Evolutionary conservation across 140 eudicot genomes (phyloP).

Genomic region (Oenanthe javanica): DNA sequence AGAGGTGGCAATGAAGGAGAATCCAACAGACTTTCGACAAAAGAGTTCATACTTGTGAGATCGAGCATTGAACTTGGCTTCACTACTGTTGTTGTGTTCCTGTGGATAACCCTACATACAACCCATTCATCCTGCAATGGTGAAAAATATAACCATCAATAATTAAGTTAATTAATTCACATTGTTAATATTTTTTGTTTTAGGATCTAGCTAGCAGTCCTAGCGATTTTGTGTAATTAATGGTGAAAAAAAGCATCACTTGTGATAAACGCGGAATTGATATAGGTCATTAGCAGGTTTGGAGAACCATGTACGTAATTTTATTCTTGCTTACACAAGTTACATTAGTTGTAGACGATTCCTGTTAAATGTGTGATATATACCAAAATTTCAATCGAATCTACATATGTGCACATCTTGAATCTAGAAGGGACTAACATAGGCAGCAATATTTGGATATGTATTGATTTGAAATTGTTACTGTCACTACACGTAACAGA

Average conservation of each 20-base stretch:
- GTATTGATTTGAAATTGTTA: neutral
- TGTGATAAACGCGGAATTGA: neutral
- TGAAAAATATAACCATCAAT: neutral
- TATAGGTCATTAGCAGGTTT: too few species aligned
- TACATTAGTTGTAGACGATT: neutral
- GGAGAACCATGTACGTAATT: too few species aligned
- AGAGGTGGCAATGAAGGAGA: slow-evolving; percentile 51
- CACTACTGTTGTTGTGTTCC: slow-evolving; percentile 22
- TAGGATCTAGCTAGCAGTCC: neutral
- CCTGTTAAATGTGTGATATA: neutral
- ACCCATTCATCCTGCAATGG: slow-evolving; percentile 78
- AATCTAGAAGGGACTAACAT: neutral
- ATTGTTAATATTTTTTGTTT: neutral
- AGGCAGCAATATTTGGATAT: neutral
- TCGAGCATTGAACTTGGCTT: slow-evolving; percentile 24
- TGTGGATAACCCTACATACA: slow-evolving; percentile 58
- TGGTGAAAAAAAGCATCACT: neutral
- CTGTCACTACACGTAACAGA: slow-evolving; percentile 2
- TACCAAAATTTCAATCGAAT: neutral
- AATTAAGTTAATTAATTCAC: neutral
- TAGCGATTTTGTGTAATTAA: neutral
- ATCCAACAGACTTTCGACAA: slow-evolving; percentile 47
- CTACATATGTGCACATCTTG: neutral
- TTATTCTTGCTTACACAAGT: too few species aligned
- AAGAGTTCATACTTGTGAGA: slow-evolving; percentile 38